Conservation (phyloP, 2,329 filamentous ascomycete genomes). For the Scytalidium sp. region DNA sequence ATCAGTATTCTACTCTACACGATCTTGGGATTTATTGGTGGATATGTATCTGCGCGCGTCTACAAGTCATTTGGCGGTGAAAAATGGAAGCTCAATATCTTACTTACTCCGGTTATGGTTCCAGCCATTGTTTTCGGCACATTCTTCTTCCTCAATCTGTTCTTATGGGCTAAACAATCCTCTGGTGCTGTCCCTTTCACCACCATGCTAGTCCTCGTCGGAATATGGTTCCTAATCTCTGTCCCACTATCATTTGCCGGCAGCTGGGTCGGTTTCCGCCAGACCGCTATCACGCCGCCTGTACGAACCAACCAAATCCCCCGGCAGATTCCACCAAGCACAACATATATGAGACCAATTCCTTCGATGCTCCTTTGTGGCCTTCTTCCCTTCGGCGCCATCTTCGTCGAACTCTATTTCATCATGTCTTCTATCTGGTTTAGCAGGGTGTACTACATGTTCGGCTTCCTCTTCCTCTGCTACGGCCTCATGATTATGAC, state of each 20-base stretch:
- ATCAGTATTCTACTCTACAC: conserved; percentile 94
- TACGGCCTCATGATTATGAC: conserved; percentile 98
- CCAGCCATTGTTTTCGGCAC: conserved; percentile 80
- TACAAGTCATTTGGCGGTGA: conserved; percentile 95
- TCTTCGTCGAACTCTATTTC: conserved; percentile 98
- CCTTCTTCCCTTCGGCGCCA: conserved; percentile 89
- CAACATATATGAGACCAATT: conserved; percentile 78
- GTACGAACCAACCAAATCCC: conserved; percentile 98
- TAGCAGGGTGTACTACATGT: conserved; percentile 99
- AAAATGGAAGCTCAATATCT: conserved; percentile 91
- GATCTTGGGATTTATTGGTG: conserved; percentile 85
- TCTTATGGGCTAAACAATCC: conserved; percentile 90
- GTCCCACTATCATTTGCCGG: conserved; percentile 87
- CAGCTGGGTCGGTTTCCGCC: conserved; percentile 90
- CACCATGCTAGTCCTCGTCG: conserved; percentile 91
- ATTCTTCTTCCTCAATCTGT: conserved; percentile 94
- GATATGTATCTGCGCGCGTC: conserved; percentile 82
- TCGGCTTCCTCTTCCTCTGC: conserved; percentile 96
- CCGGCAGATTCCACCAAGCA: conserved; percentile 84
- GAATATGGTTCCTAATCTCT: conserved; percentile 96
- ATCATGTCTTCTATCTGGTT: conserved; percentile 99
- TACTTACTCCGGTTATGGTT: conserved; percentile 79
- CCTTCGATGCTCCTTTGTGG: conserved; percentile 92
- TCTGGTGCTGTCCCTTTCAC: conserved; percentile 94
- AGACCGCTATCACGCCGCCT: conserved; percentile 67